Percentiles rank a stretch among this genome's conserved stretches.
Conservation (phyloP, 495 filamentous ascomycete species). For the Neurospora sp. region DNA sequence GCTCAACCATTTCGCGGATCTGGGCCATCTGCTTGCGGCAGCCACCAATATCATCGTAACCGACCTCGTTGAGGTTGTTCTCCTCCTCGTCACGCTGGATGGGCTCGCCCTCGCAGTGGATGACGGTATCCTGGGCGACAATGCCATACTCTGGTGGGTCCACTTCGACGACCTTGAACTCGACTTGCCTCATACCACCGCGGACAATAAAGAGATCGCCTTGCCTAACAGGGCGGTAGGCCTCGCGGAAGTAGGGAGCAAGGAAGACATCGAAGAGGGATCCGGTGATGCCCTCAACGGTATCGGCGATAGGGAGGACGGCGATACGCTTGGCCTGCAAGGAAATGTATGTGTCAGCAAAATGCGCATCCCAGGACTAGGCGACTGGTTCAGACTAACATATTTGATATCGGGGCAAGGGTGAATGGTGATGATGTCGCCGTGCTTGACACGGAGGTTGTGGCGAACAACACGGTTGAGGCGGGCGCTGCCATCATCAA, state of each 20-base stretch:
- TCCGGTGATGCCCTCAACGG: conserved; percentile 92
- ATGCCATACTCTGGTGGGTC: conserved; percentile 98
- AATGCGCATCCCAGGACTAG: background rate
- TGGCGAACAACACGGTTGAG: conserved; percentile 97
- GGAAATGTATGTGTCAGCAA: conserved; percentile 2
- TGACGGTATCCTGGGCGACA: conserved; percentile 95
- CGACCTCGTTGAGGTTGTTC: conserved; percentile 97
- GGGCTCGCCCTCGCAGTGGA: conserved; percentile 97
- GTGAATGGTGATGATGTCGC: conserved; percentile 93
- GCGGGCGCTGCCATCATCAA: conserved; percentile 91
- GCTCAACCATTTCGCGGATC: conserved; percentile 95
- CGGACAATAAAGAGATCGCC: conserved; percentile 95
- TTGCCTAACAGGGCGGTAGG: conserved; percentile 91
- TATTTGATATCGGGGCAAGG: conserved; percentile 99
- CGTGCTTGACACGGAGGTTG: conserved; percentile 97
- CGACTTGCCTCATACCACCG: conserved; percentile 96
- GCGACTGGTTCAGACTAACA: conserved; percentile 44
- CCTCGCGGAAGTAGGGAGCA: conserved; percentile 98
- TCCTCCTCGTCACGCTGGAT: conserved; percentile 99
- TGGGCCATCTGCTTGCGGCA: conserved; percentile 99
- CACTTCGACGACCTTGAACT: conserved; percentile 98
- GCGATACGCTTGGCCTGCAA: conserved; percentile 93
- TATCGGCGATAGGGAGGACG: conserved; percentile 96
- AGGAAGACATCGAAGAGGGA: conserved; percentile 98
- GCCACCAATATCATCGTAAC: conserved; percentile 98